phyloP scores from a whole-genome alignment of 1,284 basidiomycete genomes.

The Cryptococcus wingfieldii region DNA sequence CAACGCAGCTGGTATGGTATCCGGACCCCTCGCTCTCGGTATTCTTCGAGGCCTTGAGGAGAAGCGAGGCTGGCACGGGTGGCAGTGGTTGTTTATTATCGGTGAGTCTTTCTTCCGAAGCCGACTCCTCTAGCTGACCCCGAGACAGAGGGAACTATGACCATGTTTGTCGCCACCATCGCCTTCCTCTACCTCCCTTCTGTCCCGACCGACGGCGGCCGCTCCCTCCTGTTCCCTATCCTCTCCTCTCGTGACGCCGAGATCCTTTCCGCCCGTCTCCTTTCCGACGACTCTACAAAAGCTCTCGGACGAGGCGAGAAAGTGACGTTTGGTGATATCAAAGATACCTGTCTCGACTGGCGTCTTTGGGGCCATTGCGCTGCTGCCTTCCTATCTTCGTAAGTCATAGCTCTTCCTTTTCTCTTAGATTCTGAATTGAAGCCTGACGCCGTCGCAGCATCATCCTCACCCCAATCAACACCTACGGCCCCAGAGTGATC shows the following conservation, averaged over 20 bases:
- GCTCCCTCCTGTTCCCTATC: conserved; percentile 8
- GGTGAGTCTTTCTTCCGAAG: conserved; percentile 4
- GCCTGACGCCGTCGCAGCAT: conserved; percentile 2
- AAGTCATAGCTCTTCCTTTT: background rate
- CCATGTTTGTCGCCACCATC: conserved; percentile 15
- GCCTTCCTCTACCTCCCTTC: conserved; percentile 17
- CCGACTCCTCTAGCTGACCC: background rate
- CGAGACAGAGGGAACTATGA: conserved; percentile 15
- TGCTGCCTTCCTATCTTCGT: conserved; percentile 19
- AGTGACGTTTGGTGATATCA: conserved; percentile 10
- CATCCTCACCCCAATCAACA: conserved; percentile 21
- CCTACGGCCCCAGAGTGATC: conserved; percentile 18
- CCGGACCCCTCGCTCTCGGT: conserved; percentile 19
- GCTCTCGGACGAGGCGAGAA: conserved; percentile 2
- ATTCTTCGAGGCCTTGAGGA: conserved; percentile 14
- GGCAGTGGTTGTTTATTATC: conserved; percentile 20
- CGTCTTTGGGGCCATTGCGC: conserved; percentile 18
- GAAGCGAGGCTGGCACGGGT: conserved; percentile 15
- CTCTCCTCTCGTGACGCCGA: conserved; percentile 9
- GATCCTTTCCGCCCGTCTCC: conserved; percentile 10
- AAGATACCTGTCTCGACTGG: conserved; percentile 17
- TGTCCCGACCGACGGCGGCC: conserved; percentile 14
- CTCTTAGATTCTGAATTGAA: background rate
- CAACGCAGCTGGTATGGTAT: conserved; percentile 16
- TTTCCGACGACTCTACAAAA: conserved; percentile 16